phyloP scores from a whole-genome alignment of 371 early-diverging fungal species.

The Basidiobolus meristosporus region DNA sequence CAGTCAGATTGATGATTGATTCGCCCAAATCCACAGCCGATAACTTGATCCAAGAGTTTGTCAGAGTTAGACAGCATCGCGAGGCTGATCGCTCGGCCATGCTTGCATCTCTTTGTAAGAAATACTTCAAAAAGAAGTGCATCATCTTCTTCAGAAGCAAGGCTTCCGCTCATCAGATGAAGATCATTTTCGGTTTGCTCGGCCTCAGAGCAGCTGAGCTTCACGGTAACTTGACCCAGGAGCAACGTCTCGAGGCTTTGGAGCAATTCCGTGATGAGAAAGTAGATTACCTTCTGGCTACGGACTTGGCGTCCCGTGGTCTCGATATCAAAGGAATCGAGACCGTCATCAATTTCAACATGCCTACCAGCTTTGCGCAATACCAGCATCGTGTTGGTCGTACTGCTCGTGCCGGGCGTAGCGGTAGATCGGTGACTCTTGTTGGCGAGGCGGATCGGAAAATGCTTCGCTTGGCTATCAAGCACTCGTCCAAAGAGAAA shows the following conservation, averaged over 20 bases:
- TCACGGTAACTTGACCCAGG: slow-evolving; percentile 96
- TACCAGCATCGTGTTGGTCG: slow-evolving; percentile 99
- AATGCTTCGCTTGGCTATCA: slow-evolving; percentile 83
- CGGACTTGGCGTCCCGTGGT: slow-evolving; percentile 99
- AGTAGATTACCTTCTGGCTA: slow-evolving; percentile 85
- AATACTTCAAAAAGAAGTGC: slow-evolving; percentile 52
- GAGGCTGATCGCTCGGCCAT: slow-evolving; percentile 79
- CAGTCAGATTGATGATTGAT: slow-evolving; percentile 84
- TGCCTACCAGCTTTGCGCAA: slow-evolving; percentile 88
- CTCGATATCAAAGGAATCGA: slow-evolving; percentile 97
- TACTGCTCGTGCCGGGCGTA: slow-evolving; percentile 92
- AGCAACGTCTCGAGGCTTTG: slow-evolving; percentile 77
- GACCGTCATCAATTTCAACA: slow-evolving; percentile 97
- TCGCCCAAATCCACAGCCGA: slow-evolving; percentile 52
- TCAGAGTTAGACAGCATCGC: slow-evolving; percentile 72
- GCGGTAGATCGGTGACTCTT: slow-evolving; percentile 71
- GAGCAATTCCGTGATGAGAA: slow-evolving; percentile 77
- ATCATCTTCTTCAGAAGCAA: slow-evolving; percentile 91
- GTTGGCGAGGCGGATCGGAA: slow-evolving; percentile 85
- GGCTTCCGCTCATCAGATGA: slow-evolving; percentile 89
- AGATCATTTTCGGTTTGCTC: slow-evolving; percentile 79
- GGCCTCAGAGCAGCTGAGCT: slow-evolving; percentile 88
- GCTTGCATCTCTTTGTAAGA: slow-evolving; percentile 61
- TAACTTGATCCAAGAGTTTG: slow-evolving; percentile 82
- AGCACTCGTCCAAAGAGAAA: slow-evolving; percentile 43